Conservation (phyloP, 2,329 filamentous ascomycete species). For the Alternaria dauci region DNA sequence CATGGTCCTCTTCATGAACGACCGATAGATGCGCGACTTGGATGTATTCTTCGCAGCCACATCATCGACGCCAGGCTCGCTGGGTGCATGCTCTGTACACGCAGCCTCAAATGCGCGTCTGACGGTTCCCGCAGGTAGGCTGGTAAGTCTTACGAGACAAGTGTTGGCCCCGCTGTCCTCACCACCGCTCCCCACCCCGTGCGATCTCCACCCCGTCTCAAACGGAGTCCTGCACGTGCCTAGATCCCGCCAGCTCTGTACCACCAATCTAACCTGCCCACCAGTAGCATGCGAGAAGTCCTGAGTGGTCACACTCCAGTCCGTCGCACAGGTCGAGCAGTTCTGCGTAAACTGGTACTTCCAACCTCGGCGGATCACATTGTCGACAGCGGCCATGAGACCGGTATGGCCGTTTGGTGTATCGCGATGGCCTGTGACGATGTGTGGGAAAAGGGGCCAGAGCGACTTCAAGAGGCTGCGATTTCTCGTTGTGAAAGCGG, state of each 20-base stretch:
- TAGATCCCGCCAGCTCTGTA: conserved; percentile 40
- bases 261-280: conserved; percentile 22
- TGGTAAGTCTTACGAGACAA: conserved; percentile 14
- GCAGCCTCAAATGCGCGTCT: conserved; percentile 31
- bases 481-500: conserved; percentile 15
- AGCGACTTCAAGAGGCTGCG: conserved; percentile 24
- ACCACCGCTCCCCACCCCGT: conserved; percentile 27
- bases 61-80: neutral
- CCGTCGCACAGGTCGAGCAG: conserved; percentile 38
- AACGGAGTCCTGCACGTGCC: conserved; percentile 37
- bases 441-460: conserved; percentile 34
- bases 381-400: conserved; percentile 31
- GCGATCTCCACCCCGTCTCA: conserved; percentile 37
- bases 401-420: conserved; percentile 33
- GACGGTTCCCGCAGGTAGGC: conserved; percentile 24
- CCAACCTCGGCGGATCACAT: conserved; percentile 29
- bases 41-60: neutral
- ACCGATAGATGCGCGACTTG: conserved; percentile 14
- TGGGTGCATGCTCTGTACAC: neutral
- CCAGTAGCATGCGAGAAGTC: conserved; percentile 17
- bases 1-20: conserved; percentile 18
- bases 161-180: conserved; percentile 3
- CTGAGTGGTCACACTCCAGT: conserved; percentile 30
- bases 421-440: conserved; percentile 38
- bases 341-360: conserved; percentile 24